phyloP scores from a whole-genome alignment of 2,329 filamentous ascomycete species.

The Fusarium solani-melongenae region DNA sequence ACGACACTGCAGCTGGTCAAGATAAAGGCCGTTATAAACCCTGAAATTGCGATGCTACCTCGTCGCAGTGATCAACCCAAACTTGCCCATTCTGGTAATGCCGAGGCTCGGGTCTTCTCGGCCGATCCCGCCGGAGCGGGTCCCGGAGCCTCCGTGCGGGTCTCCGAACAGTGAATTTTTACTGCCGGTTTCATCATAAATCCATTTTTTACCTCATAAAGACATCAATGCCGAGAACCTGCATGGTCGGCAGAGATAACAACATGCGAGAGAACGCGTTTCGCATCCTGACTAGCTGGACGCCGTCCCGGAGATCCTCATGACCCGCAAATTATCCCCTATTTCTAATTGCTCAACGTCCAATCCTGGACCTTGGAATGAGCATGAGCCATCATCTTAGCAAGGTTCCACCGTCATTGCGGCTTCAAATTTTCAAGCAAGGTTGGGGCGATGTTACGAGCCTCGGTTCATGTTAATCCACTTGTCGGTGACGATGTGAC shows the following conservation, averaged over 20 bases:
- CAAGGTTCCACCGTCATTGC: background rate
- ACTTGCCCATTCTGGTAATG: constrained; percentile 12
- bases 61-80: background rate
- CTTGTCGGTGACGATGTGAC: background rate
- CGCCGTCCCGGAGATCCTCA: background rate
- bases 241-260: background rate
- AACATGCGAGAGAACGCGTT: background rate
- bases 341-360: background rate
- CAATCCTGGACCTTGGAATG: background rate
- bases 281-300: background rate
- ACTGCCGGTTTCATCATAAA: constrained; percentile 10
- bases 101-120: constrained; percentile 37
- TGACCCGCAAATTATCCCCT: background rate
- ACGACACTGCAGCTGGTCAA: background rate
- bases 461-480: background rate
- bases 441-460: background rate
- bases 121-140: constrained; percentile 29
- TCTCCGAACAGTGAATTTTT: constrained; percentile 5
- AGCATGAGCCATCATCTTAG: background rate
- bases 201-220: background rate
- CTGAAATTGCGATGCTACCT: constrained; percentile 16
- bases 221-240: constrained; percentile 5
- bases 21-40: constrained; percentile 12
- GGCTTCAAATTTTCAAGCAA: background rate
- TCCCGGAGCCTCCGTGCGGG: constrained; percentile 25